These are phyloP conservation scores for Podospora tetraspora DNA, from an alignment of 495 filamentous ascomycete species.

Conservation along the genomic window DNA sequence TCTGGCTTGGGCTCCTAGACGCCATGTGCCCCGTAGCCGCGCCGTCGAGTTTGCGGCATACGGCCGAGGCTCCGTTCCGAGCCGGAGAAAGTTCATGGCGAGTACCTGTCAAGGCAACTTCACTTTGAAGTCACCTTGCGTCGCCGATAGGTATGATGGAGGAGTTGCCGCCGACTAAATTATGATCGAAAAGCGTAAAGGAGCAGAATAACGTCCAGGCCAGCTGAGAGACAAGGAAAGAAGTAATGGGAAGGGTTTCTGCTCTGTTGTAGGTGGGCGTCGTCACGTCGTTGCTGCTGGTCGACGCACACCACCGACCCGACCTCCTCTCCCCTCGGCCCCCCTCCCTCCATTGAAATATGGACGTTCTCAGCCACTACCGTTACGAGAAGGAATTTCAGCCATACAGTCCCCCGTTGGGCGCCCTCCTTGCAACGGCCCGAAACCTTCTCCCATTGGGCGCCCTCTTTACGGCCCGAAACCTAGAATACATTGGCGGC, in stretches of 20 bases:
- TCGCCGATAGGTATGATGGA: background rate
- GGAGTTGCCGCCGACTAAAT: too few species aligned
- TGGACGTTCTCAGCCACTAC: background rate
- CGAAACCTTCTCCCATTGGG: constrained; percentile 4
- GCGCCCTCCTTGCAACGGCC: constrained; percentile 19
- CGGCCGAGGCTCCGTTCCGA: background rate
- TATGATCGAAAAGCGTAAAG: too few species aligned
- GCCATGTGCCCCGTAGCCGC: background rate
- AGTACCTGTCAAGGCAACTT: background rate
- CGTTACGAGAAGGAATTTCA: background rate
- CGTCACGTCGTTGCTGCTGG: too few species aligned
- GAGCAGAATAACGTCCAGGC: too few species aligned
- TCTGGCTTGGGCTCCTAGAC: background rate
- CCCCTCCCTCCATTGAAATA: too few species aligned
- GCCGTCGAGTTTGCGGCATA: constrained; percentile 14
- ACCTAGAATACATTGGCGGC: constrained; percentile 28
- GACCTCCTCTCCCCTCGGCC: too few species aligned
- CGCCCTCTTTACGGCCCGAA: constrained; percentile 14
- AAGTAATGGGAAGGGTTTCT: too few species aligned
- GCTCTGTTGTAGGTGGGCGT: too few species aligned
- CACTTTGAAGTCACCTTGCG: background rate
- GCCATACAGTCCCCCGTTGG: constrained; percentile 8
- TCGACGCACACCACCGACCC: too few species aligned
- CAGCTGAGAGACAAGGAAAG: too few species aligned
- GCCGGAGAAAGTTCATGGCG: constrained; percentile 3